Evolutionary conservation across 2,329 filamentous ascomycete species (phyloP).

Genomic region (Metarhizium rileyi): DNA sequence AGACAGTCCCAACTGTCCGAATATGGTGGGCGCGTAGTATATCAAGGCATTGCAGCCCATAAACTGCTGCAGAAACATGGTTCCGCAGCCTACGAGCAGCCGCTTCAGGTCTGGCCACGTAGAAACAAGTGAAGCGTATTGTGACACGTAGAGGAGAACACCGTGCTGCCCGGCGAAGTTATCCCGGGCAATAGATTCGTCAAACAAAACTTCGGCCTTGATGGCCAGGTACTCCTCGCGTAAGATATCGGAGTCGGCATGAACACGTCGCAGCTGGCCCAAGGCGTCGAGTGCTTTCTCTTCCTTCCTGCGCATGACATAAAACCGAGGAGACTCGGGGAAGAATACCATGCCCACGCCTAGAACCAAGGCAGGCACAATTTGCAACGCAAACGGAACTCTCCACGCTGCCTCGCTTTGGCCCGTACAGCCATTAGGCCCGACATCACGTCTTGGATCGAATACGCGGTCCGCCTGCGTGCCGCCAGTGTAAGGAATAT

Average conservation of each 20-base stretch:
- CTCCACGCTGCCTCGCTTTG: conserved; percentile 35
- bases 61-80: conserved; percentile 48
- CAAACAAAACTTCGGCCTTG: conserved; percentile 28
- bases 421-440: conserved; percentile 29
- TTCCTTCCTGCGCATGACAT: conserved; percentile 21
- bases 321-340: conserved; percentile 25
- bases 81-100: conserved; percentile 41
- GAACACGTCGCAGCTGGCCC: conserved; percentile 22
- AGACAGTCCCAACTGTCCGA: conserved; percentile 30
- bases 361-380: conserved; percentile 46
- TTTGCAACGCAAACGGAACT: conserved; percentile 40
- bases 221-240: conserved; percentile 25
- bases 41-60: conserved; percentile 38
- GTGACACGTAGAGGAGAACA: conserved; percentile 19
- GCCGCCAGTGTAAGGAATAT: conserved; percentile 35
- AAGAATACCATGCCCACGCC: conserved; percentile 45
- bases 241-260: conserved; percentile 19
- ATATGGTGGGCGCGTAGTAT: conserved; percentile 38
- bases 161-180: conserved; percentile 21
- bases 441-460: conserved; percentile 32
- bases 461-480: conserved; percentile 27
- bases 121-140: conserved; percentile 22
- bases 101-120: conserved; percentile 27
- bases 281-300: conserved; percentile 21
- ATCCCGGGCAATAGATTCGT: conserved; percentile 18